Percentiles rank a stretch among this genome's conserved stretches.
phyloP scores from a whole-genome alignment of 306 rosid species.

The Echinosophora koreensis region DNA sequence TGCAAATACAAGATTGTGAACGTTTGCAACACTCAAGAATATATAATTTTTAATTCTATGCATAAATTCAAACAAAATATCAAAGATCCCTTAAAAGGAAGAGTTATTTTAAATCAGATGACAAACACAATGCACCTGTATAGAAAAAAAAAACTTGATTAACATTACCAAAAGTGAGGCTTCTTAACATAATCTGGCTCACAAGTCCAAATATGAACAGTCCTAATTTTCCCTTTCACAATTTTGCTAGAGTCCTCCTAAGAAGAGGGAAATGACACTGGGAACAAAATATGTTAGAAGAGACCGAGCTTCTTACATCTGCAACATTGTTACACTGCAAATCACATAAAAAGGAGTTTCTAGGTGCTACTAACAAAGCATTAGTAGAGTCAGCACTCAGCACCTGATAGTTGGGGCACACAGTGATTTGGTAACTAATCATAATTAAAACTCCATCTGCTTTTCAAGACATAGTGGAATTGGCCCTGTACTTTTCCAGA shows the following conservation, averaged over 20 bases:
- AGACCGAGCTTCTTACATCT: background rate
- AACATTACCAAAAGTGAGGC: background rate
- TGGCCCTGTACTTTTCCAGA: slow-evolving; percentile 44
- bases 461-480: slow-evolving; percentile 33
- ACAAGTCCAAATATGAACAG: slow-evolving; percentile 29
- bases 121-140: slow-evolving; percentile 26
- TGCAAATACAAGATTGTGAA: slow-evolving; percentile 24
- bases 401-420: background rate
- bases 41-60: background rate
- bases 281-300: slow-evolving; percentile 9
- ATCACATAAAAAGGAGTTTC: no score
- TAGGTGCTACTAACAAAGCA: background rate
- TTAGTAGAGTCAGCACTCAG: slow-evolving; percentile 25
- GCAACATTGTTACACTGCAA: slow-evolving; percentile 1
- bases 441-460: slow-evolving; percentile 35
- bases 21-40: slow-evolving; percentile 32
- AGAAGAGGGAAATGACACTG: background rate
- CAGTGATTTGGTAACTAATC: background rate
- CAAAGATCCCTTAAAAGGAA: slow-evolving; percentile 3
- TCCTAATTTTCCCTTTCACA: slow-evolving; percentile 19
- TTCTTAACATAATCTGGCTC: slow-evolving; percentile 4
- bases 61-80: slow-evolving; percentile 10
- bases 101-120: slow-evolving; percentile 20
- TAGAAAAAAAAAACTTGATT: slow-evolving; percentile 26
- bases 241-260: background rate